A percentile compares a stretch with the other conserved stretches of the same genome.
Evolutionary conservation across 2,329 filamentous ascomycete genomes (phyloP).

Genomic region (Scytalidium lignicola): DNA sequence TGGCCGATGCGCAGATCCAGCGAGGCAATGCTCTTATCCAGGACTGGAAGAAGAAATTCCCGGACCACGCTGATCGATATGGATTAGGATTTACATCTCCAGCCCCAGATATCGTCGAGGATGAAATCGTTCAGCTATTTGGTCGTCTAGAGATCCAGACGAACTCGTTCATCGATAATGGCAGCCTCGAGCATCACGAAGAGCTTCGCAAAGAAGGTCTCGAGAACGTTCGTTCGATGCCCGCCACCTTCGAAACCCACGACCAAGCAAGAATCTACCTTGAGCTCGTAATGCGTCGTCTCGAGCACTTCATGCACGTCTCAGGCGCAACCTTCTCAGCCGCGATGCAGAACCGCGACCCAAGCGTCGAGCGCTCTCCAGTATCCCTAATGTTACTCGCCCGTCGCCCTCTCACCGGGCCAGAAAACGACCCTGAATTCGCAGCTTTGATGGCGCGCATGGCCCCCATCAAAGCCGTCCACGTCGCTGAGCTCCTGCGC

Average conservation of each 20-base stretch:
- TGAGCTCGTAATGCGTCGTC: slow-evolving; percentile 16
- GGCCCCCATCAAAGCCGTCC: background rate
- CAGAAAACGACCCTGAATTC: background rate
- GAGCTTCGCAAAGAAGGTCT: slow-evolving; percentile 12
- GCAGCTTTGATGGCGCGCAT: background rate
- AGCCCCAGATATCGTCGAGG: slow-evolving; percentile 32
- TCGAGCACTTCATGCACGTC: slow-evolving; percentile 14
- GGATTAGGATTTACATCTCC: slow-evolving; percentile 18
- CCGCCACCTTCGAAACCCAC: slow-evolving; percentile 8
- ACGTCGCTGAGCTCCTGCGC: background rate
- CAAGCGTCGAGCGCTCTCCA: background rate
- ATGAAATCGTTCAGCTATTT: slow-evolving; percentile 57
- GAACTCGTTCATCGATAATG: slow-evolving; percentile 41
- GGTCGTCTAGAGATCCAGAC: slow-evolving; percentile 56
- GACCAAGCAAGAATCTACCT: slow-evolving; percentile 16
- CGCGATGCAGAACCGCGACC: background rate
- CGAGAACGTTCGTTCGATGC: slow-evolving; percentile 14
- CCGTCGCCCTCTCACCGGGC: background rate
- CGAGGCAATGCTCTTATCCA: slow-evolving; percentile 23
- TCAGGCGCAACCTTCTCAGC: slow-evolving; percentile 2
- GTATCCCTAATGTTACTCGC: background rate
- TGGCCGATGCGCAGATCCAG: slow-evolving; percentile 15
- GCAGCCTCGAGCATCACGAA: slow-evolving; percentile 8
- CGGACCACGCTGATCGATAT: slow-evolving; percentile 4
- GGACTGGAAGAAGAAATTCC: slow-evolving; percentile 19